Evolutionary conservation across 2,329 filamentous ascomycete species (phyloP).

Genomic region (Phyllosticta citrichinensis): DNA sequence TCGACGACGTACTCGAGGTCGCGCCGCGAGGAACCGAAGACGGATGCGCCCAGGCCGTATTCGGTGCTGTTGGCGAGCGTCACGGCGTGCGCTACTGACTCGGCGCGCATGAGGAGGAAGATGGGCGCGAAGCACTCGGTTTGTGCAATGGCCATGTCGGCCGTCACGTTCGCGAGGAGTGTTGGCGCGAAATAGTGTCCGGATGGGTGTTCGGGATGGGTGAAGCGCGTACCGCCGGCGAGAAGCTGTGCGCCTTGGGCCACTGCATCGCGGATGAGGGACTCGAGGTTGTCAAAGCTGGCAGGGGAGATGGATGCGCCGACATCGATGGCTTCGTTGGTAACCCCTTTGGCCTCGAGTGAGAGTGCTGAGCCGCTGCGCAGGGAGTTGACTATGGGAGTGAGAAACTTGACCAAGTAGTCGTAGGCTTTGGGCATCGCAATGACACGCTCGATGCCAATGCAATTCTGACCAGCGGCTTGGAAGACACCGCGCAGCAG

Average conservation of each 20-base stretch:
- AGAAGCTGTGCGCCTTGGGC: conserved; percentile 68
- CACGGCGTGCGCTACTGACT: conserved; percentile 57
- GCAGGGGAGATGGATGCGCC: conserved; percentile 81
- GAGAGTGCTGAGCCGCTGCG: conserved; percentile 61
- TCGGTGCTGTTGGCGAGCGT: conserved; percentile 70
- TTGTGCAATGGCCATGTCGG: conserved; percentile 75
- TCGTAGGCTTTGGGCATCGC: conserved; percentile 69
- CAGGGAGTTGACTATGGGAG: conserved; percentile 62
- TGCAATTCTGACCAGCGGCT: conserved; percentile 92
- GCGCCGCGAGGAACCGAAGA: conserved; percentile 61
- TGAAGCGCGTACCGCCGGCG: conserved; percentile 62
- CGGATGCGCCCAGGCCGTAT: conserved; percentile 80
- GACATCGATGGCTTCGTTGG: conserved; percentile 52
- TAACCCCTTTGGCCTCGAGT: conserved; percentile 24
- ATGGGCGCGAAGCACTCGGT: conserved; percentile 90
- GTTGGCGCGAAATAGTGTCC: conserved; percentile 94
- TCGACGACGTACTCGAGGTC: conserved; percentile 55
- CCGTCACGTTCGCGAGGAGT: conserved; percentile 78
- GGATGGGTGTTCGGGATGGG: conserved; percentile 61
- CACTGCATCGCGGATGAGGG: conserved; percentile 68
- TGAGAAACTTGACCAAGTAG: conserved; percentile 57
- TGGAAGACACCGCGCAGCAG: conserved; percentile 91
- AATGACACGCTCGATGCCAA: conserved; percentile 90
- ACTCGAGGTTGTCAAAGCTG: conserved; percentile 66
- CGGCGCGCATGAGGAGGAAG: conserved; percentile 71